Conservation (phyloP, 768 basidiomycete species). For the Tricholoma sp. region DNA sequence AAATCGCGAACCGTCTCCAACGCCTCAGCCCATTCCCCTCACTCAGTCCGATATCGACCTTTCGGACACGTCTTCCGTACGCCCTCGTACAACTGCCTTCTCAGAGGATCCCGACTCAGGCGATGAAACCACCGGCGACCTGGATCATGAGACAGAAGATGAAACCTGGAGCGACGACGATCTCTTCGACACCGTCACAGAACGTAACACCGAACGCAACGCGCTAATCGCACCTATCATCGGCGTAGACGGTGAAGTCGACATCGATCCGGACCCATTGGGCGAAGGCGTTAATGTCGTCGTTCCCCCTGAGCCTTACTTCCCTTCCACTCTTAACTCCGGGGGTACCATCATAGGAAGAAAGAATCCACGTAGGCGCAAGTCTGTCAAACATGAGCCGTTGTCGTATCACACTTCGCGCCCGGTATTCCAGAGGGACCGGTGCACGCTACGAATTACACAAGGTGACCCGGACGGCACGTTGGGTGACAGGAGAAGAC, state of each 20-base stretch:
- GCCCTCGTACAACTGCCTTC: conserved; percentile 57
- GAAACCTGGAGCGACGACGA: conserved; percentile 58
- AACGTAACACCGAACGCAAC: conserved; percentile 85
- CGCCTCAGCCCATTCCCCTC: conserved; percentile 54
- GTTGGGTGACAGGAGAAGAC: conserved; percentile 47
- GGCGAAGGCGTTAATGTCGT: conserved; percentile 93
- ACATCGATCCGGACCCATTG: conserved; percentile 71
- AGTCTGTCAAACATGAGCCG: conserved; percentile 60
- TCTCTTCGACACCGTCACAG: conserved; percentile 74
- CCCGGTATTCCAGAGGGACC: conserved; percentile 84
- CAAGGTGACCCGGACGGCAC: conserved; percentile 77
- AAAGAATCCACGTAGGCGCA: conserved; percentile 50
- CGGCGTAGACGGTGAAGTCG: conserved; percentile 48
- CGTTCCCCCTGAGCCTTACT: conserved; percentile 79
- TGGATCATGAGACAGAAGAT: conserved; percentile 54
- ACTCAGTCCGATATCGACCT: conserved; percentile 58
- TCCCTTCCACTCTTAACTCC: conserved; percentile 64
- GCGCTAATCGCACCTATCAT: conserved; percentile 43
- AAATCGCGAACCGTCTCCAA: conserved; percentile 50
- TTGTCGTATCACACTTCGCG: conserved; percentile 65
- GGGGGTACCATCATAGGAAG: conserved; percentile 32
- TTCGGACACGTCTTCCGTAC: conserved; percentile 49
- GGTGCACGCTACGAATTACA: conserved; percentile 84
- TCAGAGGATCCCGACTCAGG: conserved; percentile 53
- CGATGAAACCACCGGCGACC: conserved; percentile 50